Base-by-base conservation (phyloP, 2,329 filamentous ascomycete genomes). In the Penicillium olsonii region DNA sequence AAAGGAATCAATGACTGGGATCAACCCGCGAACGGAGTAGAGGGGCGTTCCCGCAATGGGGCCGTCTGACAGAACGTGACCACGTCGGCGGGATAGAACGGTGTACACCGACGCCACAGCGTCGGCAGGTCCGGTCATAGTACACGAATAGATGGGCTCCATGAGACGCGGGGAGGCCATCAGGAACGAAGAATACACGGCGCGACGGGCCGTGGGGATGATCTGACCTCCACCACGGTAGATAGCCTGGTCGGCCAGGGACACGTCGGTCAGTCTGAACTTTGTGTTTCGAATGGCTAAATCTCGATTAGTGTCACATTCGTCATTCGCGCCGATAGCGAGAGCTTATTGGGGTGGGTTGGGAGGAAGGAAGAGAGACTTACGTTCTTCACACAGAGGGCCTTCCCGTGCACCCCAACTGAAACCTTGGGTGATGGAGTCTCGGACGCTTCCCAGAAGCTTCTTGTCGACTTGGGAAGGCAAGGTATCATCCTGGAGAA, bases 1-100 rank as follows among this genome's bases (percentile, higher is more conserved):
- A 66, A 99, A 99, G 24, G 87, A 91, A 76, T 99, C 94, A 67
- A 99, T 96, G 52, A 97, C 94, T 9, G 94, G 94, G 48, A 99
- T 85, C 42, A 97, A 79, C 3, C 94, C 94, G 63, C 87, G 88
- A 45, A 96, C 92, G 18, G 88, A 87, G 73, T 96, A 97, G 10
- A 99, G 81, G 4, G 92, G 94, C 9, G 94, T 97, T 19, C 94
- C 94, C 0, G 92, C 91, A 53, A 99, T 90, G 12, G 92, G 92
- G 0, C 90, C 90, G 68, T 99, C 94, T n/a, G 88, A 87, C 20
- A 99, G 78, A 22, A 99, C 92, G 71, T 99, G 94, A 1, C 94
- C 94, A 60, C 94, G 81, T 52, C 94, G 85, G 43, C 90, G 84
- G 6, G 92, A 88, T 18, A 99, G 84, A 7, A 96, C 89, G 29